phyloP scores from a whole-genome alignment of 441 rosid genomes.

The Raphanus hybrid region DNA sequence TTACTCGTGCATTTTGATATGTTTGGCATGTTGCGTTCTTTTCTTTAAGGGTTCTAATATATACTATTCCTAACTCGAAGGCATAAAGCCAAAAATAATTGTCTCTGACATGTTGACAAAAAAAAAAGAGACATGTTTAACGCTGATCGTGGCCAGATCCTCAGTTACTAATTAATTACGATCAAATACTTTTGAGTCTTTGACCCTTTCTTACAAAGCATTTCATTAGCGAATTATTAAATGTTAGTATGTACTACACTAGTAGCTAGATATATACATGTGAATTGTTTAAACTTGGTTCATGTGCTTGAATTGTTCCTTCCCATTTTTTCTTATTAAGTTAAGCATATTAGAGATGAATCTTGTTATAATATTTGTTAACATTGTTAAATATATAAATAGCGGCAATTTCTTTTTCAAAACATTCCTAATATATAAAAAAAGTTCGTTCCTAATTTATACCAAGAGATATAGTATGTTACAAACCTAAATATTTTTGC shows the following conservation, averaged over 20 bases:
- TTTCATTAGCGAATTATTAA: not conserved
- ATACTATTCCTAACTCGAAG: constrained; percentile 3
- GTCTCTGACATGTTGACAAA: not conserved
- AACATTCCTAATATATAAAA: too few species aligned
- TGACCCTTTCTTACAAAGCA: constrained; percentile 8
- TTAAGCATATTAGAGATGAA: not conserved
- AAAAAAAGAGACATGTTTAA: not conserved
- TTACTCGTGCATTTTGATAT: constrained; percentile 5
- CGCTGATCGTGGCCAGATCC: constrained; percentile 10
- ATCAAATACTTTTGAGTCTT: not conserved
- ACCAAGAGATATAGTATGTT: not conserved
- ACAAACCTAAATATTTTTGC: not conserved
- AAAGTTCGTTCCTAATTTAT: not conserved
- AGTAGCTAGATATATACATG: not conserved
- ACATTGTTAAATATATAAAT: not conserved
- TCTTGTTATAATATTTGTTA: too few species aligned
- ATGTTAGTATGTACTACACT: not conserved
- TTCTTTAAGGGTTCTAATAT: not conserved
- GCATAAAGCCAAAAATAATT: not conserved
- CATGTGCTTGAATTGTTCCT: not conserved
- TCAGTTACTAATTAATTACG: not conserved
- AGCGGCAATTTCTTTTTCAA: not conserved
- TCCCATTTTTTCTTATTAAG: not conserved
- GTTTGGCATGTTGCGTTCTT: not conserved
- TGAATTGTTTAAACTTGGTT: constrained; percentile 6